Evolutionary conservation across 2,329 filamentous ascomycete genomes (phyloP).

Genomic region (Exophiala lecanii-corni): DNA sequence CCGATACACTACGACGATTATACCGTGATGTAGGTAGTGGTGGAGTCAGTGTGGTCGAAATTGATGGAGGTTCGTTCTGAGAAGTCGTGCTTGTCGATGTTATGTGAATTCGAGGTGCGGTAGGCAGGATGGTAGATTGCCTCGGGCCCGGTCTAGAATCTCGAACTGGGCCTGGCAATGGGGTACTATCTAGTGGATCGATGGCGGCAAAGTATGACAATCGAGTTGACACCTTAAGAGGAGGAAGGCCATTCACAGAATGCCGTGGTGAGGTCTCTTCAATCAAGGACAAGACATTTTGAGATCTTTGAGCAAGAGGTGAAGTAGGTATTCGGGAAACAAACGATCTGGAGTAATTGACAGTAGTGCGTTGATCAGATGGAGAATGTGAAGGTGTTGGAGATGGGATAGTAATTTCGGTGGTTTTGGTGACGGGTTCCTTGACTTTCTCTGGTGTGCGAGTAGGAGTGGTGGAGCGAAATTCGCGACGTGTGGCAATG

Average conservation of each 20-base stretch:
- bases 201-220: constrained; percentile 12
- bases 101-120: neutral
- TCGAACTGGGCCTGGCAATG: neutral
- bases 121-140: neutral
- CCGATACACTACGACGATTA: neutral
- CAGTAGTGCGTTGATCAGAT: constrained; percentile 6
- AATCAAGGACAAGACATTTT: constrained; percentile 21
- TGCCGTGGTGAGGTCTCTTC: constrained; percentile 23
- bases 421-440: constrained; percentile 10
- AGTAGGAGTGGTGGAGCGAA: constrained; percentile 7
- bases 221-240: neutral
- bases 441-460: constrained; percentile 18
- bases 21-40: neutral
- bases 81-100: neutral
- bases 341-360: constrained; percentile 21
- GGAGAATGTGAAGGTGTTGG: constrained; percentile 7
- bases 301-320: constrained; percentile 17
- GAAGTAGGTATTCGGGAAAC: constrained; percentile 9
- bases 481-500: constrained; percentile 9
- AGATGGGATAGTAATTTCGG: constrained; percentile 15
- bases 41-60: neutral
- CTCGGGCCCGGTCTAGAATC: neutral
- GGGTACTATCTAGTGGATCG: constrained; percentile 8
- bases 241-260: constrained; percentile 17
- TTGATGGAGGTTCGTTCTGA: neutral